Conservation (phyloP, 1,284 basidiomycete species). For the Moniliophthora roreri region DNA sequence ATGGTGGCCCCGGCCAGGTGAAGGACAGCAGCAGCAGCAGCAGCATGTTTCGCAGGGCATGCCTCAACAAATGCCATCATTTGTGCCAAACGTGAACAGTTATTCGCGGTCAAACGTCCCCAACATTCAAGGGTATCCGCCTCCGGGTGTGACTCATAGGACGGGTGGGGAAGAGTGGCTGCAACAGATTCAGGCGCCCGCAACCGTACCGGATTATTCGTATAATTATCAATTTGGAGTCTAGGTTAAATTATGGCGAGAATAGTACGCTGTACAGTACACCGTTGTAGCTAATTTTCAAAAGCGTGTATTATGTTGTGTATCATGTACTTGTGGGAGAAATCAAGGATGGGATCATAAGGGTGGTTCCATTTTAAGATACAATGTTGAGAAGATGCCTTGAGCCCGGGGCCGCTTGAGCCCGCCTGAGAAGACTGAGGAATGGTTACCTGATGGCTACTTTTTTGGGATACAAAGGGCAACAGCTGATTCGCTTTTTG, state of each 20-base stretch:
- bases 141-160: not conserved
- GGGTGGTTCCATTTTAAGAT: not conserved
- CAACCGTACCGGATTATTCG: slow-evolving; percentile 5
- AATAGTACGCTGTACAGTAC: not conserved
- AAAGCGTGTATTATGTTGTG: not conserved
- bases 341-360: too few relatives aligned
- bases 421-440: too few relatives aligned
- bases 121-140: slow-evolving; percentile 1
- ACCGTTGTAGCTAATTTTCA: not conserved
- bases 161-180: slow-evolving; percentile 5
- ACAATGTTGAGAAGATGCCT: not conserved
- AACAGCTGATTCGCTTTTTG: not conserved
- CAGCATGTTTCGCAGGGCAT: not conserved
- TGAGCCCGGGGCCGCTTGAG: too few relatives aligned
- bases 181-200: not conserved
- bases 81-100: not conserved
- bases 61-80: not conserved
- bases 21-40: slow-evolving; percentile 11
- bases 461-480: not conserved
- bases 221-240: slow-evolving; percentile 14
- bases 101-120: not conserved
- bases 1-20: slow-evolving; percentile 62
- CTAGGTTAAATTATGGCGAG: not conserved
- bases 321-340: not conserved
- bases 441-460: not conserved